Conservation (phyloP, 148 eudicot genomes). For the Cornus florida region DNA sequence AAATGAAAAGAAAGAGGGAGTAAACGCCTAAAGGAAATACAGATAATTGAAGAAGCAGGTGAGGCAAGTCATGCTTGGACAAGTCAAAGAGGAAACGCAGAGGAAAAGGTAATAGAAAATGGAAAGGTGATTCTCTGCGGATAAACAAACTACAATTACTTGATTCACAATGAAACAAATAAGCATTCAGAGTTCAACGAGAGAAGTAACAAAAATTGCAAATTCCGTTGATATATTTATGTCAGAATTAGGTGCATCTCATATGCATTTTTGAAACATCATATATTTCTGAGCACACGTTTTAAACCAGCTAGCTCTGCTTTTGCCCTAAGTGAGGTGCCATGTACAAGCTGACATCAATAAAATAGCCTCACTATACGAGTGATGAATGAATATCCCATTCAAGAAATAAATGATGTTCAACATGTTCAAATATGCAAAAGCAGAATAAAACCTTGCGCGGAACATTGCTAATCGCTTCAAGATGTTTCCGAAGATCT, state of each 20-base stretch:
- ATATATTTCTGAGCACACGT: not conserved
- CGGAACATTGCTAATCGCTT: slow-evolving; percentile 65
- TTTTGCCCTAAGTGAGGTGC: not conserved
- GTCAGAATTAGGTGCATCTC: not conserved
- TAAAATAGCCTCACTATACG: not conserved
- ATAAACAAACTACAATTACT: not conserved
- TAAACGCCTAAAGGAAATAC: too few species aligned
- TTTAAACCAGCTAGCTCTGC: slow-evolving; percentile 1
- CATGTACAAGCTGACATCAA: not conserved
- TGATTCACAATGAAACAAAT: not conserved
- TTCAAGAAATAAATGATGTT: not conserved
- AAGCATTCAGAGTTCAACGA: slow-evolving; percentile 1
- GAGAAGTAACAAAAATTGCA: not conserved
- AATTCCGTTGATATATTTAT: not conserved
- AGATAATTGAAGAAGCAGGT: too few species aligned
- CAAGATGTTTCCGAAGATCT: slow-evolving; percentile 69
- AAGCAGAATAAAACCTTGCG: slow-evolving; percentile 67
- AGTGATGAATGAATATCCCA: not conserved
- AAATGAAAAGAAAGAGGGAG: too few species aligned
- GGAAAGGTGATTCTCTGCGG: too few species aligned
- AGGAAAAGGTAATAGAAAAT: too few species aligned
- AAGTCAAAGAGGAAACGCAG: too few species aligned
- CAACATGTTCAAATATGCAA: not conserved
- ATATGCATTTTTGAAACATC: not conserved
- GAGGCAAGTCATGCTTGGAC: too few species aligned